phyloP scores from a whole-genome alignment of 1,284 basidiomycete genomes.

The Leccinum glutinopallens region DNA sequence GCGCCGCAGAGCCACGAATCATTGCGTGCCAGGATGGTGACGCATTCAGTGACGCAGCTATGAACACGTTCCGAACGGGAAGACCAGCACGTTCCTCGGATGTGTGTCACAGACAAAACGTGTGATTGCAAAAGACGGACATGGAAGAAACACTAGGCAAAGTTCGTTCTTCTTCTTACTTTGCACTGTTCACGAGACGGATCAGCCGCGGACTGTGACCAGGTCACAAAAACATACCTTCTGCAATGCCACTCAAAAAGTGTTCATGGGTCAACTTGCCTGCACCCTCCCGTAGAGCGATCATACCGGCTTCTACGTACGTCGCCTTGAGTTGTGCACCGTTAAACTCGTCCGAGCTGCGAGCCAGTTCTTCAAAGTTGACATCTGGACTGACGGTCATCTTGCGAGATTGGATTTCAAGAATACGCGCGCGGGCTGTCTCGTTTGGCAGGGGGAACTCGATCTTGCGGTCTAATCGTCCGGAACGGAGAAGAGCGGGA shows the following conservation, averaged over 20 bases:
- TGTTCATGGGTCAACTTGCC: conserved; percentile 91
- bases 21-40: neutral
- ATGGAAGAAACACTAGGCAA: conserved; percentile 52
- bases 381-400: conserved; percentile 89
- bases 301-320: conserved; percentile 99
- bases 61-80: too few relatives aligned
- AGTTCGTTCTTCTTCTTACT: conserved; percentile 98
- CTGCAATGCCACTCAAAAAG: conserved; percentile 90
- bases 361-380: conserved; percentile 86
- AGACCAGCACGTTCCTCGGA: neutral
- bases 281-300: conserved; percentile 92
- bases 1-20: neutral
- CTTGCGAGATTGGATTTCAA: conserved; percentile 96
- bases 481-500: conserved; percentile 95
- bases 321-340: conserved; percentile 96
- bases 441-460: conserved; percentile 96
- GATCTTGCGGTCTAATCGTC: conserved; percentile 93
- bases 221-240: conserved; percentile 55
- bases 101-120: neutral
- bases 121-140: conserved; percentile 13
- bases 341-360: conserved; percentile 96
- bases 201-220: conserved; percentile 23
- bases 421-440: conserved; percentile 93
- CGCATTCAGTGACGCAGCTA: neutral
- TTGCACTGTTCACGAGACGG: conserved; percentile 61